A percentile compares a stretch with the other conserved stretches of the same genome.
These are phyloP conservation scores for Clitocybe nebularis DNA, from an alignment of 1,284 basidiomycete genomes.

Conservation along the genomic window DNA sequence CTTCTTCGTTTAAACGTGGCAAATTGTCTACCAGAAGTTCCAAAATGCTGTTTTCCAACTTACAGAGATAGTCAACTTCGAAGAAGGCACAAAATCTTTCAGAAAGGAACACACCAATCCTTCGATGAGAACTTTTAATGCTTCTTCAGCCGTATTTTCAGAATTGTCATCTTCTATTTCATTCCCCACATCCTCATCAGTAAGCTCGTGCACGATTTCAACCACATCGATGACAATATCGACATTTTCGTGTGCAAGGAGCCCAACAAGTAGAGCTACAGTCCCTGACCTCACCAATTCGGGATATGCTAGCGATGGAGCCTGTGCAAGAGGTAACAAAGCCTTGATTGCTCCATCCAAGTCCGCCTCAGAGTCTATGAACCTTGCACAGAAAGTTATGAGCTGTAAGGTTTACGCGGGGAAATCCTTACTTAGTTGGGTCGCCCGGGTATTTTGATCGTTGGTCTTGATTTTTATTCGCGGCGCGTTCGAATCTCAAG, in stretches of 20 bases:
- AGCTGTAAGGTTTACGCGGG: neutral
- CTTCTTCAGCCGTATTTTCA: constrained; percentile 62
- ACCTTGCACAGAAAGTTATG: constrained; percentile 47
- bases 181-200: constrained; percentile 92
- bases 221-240: constrained; percentile 93
- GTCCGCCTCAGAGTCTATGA: constrained; percentile 98
- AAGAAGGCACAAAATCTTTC: constrained; percentile 2
- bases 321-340: constrained; percentile 86
- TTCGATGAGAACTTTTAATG: constrained; percentile 71
- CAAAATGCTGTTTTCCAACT: constrained; percentile 81
- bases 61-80: constrained; percentile 5
- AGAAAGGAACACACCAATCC: constrained; percentile 55
- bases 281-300: constrained; percentile 81
- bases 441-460: constrained; percentile 89
- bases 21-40: constrained; percentile 92
- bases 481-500: constrained; percentile 81
- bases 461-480: constrained; percentile 93
- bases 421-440: constrained; percentile 72
- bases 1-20: constrained; percentile 73
- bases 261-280: constrained; percentile 68
- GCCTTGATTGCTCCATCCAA: constrained; percentile 86
- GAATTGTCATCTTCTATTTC: constrained; percentile 71
- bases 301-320: constrained; percentile 81
- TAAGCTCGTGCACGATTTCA: constrained; percentile 89
- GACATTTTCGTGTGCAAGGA: constrained; percentile 90